phyloP scores from a whole-genome alignment of 176 grass and related monocot genomes.

The Zoysia pacifica region DNA sequence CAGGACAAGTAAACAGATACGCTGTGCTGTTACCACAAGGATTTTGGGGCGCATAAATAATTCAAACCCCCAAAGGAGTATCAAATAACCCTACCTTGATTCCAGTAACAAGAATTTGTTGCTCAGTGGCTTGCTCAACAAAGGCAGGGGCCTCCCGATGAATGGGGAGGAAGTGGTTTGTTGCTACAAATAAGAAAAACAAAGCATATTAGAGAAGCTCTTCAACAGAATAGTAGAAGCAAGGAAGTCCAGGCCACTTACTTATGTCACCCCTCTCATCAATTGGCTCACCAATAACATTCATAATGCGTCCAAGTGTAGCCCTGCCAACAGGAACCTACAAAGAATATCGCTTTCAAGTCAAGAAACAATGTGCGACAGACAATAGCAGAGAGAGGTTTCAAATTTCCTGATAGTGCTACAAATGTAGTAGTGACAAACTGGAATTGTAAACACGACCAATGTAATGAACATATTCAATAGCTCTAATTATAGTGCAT shows the following conservation, averaged over 20 bases:
- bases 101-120: conserved; percentile 97
- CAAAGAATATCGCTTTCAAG: conserved; percentile 4
- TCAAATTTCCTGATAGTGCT: background rate
- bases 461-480: background rate
- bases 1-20: background rate
- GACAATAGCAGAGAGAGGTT: background rate
- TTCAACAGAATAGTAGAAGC: background rate
- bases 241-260: conserved; percentile 43
- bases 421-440: background rate
- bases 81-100: conserved; percentile 58
- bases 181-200: conserved; percentile 40
- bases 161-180: conserved; percentile 82
- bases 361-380: background rate
- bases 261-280: conserved; percentile 88
- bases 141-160: conserved; percentile 92
- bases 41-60: background rate
- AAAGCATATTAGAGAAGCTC: conserved; percentile 7
- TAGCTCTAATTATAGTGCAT: no score
- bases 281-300: conserved; percentile 92
- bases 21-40: background rate
- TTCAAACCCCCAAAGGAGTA: background rate
- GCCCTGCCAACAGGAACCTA: conserved; percentile 96
- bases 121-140: conserved; percentile 93
- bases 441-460: background rate
- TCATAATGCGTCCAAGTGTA: conserved; percentile 91